These are phyloP conservation scores for Tolypocladium ophioglossoides DNA, from an alignment of 2,329 filamentous ascomycete genomes.

Conservation along the genomic window DNA sequence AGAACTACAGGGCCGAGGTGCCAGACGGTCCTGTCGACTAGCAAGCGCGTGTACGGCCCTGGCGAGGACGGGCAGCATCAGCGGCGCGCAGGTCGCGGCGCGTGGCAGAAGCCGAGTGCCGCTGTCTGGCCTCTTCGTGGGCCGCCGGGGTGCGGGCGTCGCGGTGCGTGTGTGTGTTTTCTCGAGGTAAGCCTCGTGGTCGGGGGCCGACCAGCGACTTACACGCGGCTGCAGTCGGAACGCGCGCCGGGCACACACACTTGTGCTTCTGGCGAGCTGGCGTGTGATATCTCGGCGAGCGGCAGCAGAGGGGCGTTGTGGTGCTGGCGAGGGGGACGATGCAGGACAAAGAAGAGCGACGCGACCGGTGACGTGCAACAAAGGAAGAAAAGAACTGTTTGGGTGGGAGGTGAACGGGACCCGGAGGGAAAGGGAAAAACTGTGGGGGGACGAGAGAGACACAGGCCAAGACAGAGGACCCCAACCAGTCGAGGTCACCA, in stretches of 20 bases:
- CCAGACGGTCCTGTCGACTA: background rate
- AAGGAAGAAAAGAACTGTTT: slow-evolving; percentile 16
- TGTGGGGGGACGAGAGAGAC: slow-evolving; percentile 5
- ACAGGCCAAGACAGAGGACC: slow-evolving; percentile 1
- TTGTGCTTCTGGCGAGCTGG: background rate
- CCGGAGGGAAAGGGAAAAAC: slow-evolving; percentile 8
- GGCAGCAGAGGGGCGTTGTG: slow-evolving; percentile 2
- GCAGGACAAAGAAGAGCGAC: slow-evolving; percentile 8
- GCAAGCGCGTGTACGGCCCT: background rate
- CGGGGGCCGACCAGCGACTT: slow-evolving; percentile 15
- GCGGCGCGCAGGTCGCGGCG: background rate
- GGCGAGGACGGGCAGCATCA: background rate
- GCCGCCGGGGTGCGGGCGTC: background rate
- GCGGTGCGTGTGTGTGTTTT: background rate
- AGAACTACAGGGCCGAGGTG: background rate
- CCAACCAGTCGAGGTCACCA: slow-evolving; percentile 5
- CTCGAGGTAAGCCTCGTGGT: background rate
- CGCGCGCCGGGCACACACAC: slow-evolving; percentile 1
- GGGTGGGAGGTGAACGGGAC: slow-evolving; percentile 9
- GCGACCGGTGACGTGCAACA: slow-evolving; percentile 16
- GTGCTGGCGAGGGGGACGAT: slow-evolving; percentile 5
- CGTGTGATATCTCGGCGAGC: background rate
- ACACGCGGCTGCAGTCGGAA: slow-evolving; percentile 15
- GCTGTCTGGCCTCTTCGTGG: background rate
- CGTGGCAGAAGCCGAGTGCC: slow-evolving; percentile 1